These are phyloP conservation scores for Turritis glabra DNA, from an alignment of 345 rosid species.

Conservation along the genomic window DNA sequence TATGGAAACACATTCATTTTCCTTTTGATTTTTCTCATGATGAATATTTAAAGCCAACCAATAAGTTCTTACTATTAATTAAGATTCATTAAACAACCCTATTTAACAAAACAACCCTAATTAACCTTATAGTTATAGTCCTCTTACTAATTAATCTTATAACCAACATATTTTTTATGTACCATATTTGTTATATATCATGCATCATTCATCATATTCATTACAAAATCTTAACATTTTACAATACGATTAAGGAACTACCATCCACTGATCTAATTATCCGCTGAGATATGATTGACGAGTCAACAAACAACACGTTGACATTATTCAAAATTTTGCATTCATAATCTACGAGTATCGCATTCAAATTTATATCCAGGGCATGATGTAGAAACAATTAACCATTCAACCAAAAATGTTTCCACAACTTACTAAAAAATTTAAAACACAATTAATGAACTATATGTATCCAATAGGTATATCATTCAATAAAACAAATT, in stretches of 20 bases:
- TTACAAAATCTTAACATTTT: background rate
- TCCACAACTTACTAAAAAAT: too few relatives aligned
- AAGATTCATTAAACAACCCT: background rate
- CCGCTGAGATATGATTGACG: background rate
- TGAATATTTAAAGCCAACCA: constrained; percentile 21
- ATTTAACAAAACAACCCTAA: background rate
- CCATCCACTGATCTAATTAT: background rate
- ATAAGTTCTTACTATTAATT: constrained; percentile 11
- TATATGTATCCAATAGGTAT: background rate
- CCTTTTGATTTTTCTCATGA: constrained; percentile 42
- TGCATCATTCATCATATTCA: constrained; percentile 5
- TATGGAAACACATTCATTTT: constrained; percentile 36
- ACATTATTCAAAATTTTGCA: background rate
- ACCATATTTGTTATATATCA: background rate
- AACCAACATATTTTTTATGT: background rate
- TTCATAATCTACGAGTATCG: background rate
- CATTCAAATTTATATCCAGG: background rate
- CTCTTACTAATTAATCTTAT: background rate
- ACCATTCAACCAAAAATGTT: background rate
- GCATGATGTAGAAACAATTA: background rate
- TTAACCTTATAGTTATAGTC: background rate
- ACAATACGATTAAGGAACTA: background rate
- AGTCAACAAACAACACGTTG: background rate
- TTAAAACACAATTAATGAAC: background rate
- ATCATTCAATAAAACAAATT: background rate